Evolutionary conservation across 2,329 filamentous ascomycete genomes (phyloP), one percentile per base, ranked within the genome.

Genomic region (Fusarium concolor): DNA sequence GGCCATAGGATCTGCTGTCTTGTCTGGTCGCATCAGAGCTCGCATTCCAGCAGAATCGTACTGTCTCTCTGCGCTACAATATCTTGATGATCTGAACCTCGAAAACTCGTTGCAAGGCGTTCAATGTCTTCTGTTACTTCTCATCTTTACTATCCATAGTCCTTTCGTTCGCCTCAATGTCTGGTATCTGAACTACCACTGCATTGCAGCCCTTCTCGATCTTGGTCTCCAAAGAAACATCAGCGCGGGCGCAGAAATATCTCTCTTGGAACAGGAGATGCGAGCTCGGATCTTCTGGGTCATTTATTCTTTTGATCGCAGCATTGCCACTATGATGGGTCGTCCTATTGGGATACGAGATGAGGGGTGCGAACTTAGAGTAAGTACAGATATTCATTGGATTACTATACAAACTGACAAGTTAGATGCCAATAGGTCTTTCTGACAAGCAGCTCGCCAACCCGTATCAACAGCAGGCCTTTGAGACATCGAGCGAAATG

Each of bases 111-210:
- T 86, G 0, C 76, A 80, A 9, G 84, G 84, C 0, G 71, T 86
- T 0, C 85, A 87, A 41, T 85, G 83, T 50, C 71, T 86, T 56
- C 63, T 84, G 1, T 56, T 84, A 0, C 71, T 84, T 3, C 73
- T 84, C 28, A 77, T 86, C 0, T 86, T 86, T 51, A 83, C 84
- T 0, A 76, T 87, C 14, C 81, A 86, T 35, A 86, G 81, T 60
- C 82, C 84, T 0, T 82, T 79, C 2, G 80, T 84, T 49, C 76
- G 79, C 1, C 68, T 86, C 6, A 86, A 85, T 56, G 76, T 85
- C 1, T 87, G 85, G 85, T 84, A 85, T 53, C 74, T 87, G 3
- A 85, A 86, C 53, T 87, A 87, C 53, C 85, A 86, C 61, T 86
- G 84, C 38, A 76, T 87, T 11, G 84, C 84, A 2, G 78, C 81